Base-by-base conservation (phyloP, 345 rosid genomes). In the Theobroma cacao region DNA sequence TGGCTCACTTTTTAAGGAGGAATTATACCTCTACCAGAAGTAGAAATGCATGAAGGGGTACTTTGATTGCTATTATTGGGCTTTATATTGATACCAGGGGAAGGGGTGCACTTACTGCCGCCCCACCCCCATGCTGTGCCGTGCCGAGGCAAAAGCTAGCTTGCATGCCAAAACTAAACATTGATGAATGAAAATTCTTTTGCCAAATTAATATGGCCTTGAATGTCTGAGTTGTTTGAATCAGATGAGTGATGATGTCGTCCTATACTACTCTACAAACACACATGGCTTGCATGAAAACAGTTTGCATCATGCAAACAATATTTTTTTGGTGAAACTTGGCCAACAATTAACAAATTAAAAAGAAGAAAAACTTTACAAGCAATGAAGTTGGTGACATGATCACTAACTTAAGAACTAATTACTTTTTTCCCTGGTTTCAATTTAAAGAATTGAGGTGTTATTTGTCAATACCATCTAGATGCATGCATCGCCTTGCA, bases 51-150 rank as follows among this genome's bases (percentile, higher is more conserved):
- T 58, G 52, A 58, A 45, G 53, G n/a, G 55, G 34, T 26, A 60
- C 18, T 58, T 58, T 28, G 20, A 26, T 43, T 43, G 9, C 4
- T 8, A 53, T 53, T n/a, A 53, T n/a, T 53, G 11, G 22, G 52
- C 22, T 68, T 9, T 45, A 36, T 43, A 7, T 43, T 56, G 47
- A 38, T 74, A 38, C 36, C 56, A n/a, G n/a, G n/a, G n/a, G n/a
- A n/a, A n/a, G 33, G 55, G 77, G 15, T 38, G 66, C 53, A 74
- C 77, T 38, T 36, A 3, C 72, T 66, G n/a, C n/a, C n/a, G n/a
- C n/a, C n/a, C n/a, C n/a, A n/a, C n/a, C 17, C 50, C 50, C 20
- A 24, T 41, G 72, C 9, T 66, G 72, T 67, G 34, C 34, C 72
- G 12, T 43, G 34, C 50, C 34, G 36, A 67, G n/a, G 72, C 36